A percentile compares a stretch with the other conserved stretches of the same genome.
Conservation (phyloP, 2,329 filamentous ascomycete species). For the Mycogone perniciosa region DNA sequence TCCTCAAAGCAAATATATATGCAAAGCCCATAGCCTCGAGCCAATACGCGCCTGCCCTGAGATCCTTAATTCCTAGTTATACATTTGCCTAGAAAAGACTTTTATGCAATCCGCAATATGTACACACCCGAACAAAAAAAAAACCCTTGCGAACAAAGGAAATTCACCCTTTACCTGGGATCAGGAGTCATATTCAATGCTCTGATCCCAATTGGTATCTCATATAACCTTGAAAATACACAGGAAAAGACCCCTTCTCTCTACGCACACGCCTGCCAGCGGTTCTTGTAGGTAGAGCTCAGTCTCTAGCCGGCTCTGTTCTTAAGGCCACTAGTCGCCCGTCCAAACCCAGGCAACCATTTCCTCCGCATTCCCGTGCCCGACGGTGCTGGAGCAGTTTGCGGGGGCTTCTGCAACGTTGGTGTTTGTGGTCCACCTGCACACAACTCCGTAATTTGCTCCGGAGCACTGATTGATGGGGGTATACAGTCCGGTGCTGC, state of each 20-base stretch:
- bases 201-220: constrained; percentile 2
- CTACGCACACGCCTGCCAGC: not conserved
- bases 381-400: constrained; percentile 12
- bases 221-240: not conserved
- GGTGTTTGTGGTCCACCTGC: constrained; percentile 2
- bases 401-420: constrained; percentile 1
- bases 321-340: constrained; percentile 18
- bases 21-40: too few relatives aligned
- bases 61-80: not conserved
- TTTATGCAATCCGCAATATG: not conserved
- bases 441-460: constrained; percentile 9
- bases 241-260: not conserved
- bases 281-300: not conserved
- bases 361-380: constrained; percentile 27
- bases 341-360: constrained; percentile 30
- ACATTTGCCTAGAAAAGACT: not conserved
- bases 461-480: constrained; percentile 5
- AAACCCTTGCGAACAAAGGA: not conserved
- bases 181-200: not conserved
- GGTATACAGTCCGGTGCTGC: constrained; percentile 15
- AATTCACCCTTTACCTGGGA: not conserved
- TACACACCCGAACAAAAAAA: not conserved
- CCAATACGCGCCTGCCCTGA: too few relatives aligned
- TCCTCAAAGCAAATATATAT: too few relatives aligned
- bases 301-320: constrained; percentile 21